Conservation (phyloP, 73 alveolate genomes). For the Paramecium sonneborni region DNA sequence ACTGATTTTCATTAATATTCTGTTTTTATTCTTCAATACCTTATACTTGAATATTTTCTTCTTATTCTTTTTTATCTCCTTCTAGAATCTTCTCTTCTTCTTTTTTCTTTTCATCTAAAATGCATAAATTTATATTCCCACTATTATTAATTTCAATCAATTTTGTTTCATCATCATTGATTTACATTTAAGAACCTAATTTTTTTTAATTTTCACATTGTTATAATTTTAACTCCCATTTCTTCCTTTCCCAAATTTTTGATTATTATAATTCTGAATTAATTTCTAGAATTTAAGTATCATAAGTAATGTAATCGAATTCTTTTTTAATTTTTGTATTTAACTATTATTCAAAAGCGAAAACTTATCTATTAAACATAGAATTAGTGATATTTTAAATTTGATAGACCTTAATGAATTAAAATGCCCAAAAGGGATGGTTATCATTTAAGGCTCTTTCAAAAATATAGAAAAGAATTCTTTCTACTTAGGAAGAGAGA, state of each 20-base stretch:
- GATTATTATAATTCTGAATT: not conserved
- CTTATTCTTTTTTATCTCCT: too few relatives aligned
- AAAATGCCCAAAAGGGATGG: constrained; percentile 56
- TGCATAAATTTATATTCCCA: not conserved
- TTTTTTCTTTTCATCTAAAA: not conserved
- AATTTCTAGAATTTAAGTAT: not conserved
- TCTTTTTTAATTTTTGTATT: not conserved
- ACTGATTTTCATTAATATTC: not conserved
- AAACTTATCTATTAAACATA: not conserved
- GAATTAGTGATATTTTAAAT: not conserved
- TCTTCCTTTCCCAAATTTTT: not conserved
- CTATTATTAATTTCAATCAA: not conserved
- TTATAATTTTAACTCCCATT: not conserved
- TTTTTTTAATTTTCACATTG: not conserved
- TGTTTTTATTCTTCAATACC: not conserved
- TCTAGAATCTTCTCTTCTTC: not conserved
- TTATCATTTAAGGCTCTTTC: constrained; percentile 50
- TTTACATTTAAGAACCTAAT: constrained; percentile 4
- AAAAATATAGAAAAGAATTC: not conserved
- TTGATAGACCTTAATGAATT: not conserved
- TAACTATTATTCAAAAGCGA: not conserved
- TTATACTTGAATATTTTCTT: not conserved
- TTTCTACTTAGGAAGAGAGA: not conserved
- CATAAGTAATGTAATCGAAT: not conserved
- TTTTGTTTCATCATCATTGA: not conserved